Evolutionary conservation across 2,329 filamentous ascomycete genomes (phyloP).

Genomic region (Cercospora zeae-maydis): DNA sequence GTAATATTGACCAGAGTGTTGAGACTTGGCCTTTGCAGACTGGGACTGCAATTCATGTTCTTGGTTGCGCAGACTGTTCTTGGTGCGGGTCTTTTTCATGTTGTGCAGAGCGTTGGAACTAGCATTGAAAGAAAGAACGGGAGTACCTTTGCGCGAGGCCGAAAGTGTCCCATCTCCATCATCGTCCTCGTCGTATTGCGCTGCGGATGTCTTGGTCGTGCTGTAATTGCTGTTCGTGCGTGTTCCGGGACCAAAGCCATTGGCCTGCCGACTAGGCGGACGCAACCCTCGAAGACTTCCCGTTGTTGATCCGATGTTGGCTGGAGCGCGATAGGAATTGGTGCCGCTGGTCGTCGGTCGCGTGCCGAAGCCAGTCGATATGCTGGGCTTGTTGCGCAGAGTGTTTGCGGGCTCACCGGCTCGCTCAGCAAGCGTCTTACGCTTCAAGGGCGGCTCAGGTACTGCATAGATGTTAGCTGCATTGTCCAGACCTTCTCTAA

Average conservation of each 20-base stretch:
- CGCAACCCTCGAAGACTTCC: constrained; percentile 39
- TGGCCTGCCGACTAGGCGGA: constrained; percentile 44
- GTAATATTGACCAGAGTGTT: constrained; percentile 30
- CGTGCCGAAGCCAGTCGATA: constrained; percentile 22
- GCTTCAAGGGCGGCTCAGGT: constrained; percentile 49
- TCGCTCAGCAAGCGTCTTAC: constrained; percentile 50
- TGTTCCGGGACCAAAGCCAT: constrained; percentile 30
- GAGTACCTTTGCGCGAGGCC: constrained; percentile 47
- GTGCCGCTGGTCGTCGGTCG: constrained; percentile 18
- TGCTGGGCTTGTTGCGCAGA: constrained; percentile 24
- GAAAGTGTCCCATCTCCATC: constrained; percentile 32
- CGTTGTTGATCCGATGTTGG: constrained; percentile 35
- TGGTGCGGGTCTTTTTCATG: constrained; percentile 35
- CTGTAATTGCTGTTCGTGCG: constrained; percentile 15
- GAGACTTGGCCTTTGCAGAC: constrained; percentile 28
- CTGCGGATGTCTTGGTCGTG: constrained; percentile 5
- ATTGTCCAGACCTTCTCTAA: neutral
- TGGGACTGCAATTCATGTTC: constrained; percentile 12
- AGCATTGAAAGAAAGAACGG: constrained; percentile 41
- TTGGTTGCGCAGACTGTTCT: constrained; percentile 27
- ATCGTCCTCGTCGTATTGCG: constrained; percentile 36
- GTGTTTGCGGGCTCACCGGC: constrained; percentile 44
- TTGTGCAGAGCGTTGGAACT: constrained; percentile 26
- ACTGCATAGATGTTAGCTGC: constrained; percentile 31
- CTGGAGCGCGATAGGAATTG: constrained; percentile 45